These are phyloP conservation scores for Ligustrum vulgare DNA, from an alignment of 257 asterid genomes.

Conservation along the genomic window DNA sequence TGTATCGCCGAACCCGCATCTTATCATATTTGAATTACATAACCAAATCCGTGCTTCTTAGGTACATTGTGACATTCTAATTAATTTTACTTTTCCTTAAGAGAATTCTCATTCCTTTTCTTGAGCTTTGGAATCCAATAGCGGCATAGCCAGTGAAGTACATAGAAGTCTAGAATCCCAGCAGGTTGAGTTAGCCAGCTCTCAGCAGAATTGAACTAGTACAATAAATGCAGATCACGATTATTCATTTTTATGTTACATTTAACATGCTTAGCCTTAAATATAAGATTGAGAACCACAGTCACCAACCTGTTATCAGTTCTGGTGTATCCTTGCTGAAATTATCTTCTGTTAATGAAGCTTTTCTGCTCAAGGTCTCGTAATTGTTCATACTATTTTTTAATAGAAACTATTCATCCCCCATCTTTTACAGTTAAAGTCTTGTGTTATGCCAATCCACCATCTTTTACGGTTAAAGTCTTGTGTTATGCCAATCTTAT, in stretches of 20 bases:
- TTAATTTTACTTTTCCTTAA: neutral
- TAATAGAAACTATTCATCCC: neutral
- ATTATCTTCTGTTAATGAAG: neutral
- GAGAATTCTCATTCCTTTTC: neutral
- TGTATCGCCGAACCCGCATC: too few relatives aligned
- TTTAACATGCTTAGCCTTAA: neutral
- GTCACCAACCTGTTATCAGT: neutral
- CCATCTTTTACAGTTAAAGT: neutral
- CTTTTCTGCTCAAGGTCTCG: neutral
- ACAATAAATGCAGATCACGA: neutral
- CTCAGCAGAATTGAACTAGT: neutral
- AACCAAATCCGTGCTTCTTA: too few relatives aligned
- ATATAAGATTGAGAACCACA: neutral
- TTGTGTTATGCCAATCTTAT: neutral
- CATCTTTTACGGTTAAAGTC: neutral
- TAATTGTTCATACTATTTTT: neutral
- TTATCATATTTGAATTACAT: too few relatives aligned
- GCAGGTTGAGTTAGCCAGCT: neutral
- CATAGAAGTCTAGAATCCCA: neutral
- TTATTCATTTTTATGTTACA: neutral
- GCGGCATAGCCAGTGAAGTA: neutral
- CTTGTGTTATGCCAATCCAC: slow-evolving; percentile 1
- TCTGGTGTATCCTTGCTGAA: neutral
- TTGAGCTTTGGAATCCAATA: neutral
- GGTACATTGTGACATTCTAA: neutral